Evolutionary conservation across 176 grass and related monocot species (phyloP), one percentile per base, ranked within the genome.

Genomic region (Aegilops longissima): DNA sequence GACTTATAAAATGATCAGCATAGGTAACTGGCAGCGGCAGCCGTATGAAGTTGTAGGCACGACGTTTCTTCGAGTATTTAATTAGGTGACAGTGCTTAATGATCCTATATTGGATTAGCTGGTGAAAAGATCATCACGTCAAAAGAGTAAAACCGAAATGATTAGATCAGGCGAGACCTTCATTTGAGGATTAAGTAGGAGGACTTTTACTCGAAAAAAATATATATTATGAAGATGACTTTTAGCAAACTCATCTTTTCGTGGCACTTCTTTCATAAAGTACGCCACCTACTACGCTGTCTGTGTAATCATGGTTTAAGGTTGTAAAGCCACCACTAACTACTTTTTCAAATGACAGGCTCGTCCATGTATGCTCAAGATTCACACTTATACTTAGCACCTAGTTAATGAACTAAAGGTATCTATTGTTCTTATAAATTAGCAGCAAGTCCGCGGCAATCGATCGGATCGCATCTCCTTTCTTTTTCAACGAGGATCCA

Each of bases 151-250:
- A 61, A 8, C 30, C 21, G 8, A 20, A 58, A 59, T 83, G 74
- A 87, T 87, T 83, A 74, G 13, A 67, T 67, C 74, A 49, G 47
- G n/a, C 5, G 35, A 54, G 24, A 47, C 18, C 42, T 40, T 84
- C 89, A 76, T 87, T 80, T 79, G 74, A 25, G 80, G 75, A 86
- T 77, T 63, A 47, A 82, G 69, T 82, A 71, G 77, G 36, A 78
- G 16, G 51, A 52, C 49, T 17, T 17, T 52, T 17, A 52, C 49
- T 6, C 0, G 1, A 51, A 17, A 17, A 17, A 45, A 12, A 45
- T 58, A 38, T 1, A 38, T 7, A 85, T 77, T 62, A 35, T 77
- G 47, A 70, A 39, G 66, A 16, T 5, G 52, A 49, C 82, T 66
- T 78, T 66, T 81, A 80, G 44, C 45, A 39, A 61, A 35, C 72